Conservation (phyloP, 345 rosid species). For the Hirschfeldia incana region DNA sequence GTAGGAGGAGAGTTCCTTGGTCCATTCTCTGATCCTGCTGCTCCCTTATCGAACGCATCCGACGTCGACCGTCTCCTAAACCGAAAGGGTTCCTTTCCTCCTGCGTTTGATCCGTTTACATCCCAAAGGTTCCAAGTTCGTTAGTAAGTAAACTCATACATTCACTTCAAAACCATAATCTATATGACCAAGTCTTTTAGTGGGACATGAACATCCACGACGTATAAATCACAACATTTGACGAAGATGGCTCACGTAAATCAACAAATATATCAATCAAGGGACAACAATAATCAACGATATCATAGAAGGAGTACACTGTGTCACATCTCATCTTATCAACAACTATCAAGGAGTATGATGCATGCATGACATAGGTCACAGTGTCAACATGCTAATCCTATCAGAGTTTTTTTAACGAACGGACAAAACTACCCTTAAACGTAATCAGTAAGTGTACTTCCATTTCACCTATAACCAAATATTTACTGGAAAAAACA, state of each 20-base stretch:
- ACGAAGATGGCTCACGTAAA: background rate
- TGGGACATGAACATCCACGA: background rate
- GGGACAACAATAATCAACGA: background rate
- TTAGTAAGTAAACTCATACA: constrained; percentile 26
- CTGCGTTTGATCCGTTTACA: constrained; percentile 51
- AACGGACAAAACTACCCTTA: constrained; percentile 47
- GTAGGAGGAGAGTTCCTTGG: constrained; percentile 75
- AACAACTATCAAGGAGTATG: background rate
- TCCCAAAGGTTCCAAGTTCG: constrained; percentile 27
- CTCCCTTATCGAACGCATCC: constrained; percentile 68
- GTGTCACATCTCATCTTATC: background rate
- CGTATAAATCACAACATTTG: constrained; percentile 5
- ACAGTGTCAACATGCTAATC: background rate
- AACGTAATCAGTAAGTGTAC: background rate
- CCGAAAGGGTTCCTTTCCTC: constrained; percentile 74
- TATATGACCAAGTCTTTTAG: background rate
- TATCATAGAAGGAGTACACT: background rate
- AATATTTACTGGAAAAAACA: background rate
- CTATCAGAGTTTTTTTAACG: background rate
- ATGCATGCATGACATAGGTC: background rate
- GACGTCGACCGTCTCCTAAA: constrained; percentile 80
- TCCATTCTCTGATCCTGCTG: constrained; percentile 55
- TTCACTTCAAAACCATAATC: background rate
- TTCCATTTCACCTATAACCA: constrained; percentile 9
- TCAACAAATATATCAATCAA: background rate